phyloP scores from a whole-genome alignment of 495 filamentous ascomycete genomes.

The Penicillium antarcticum region DNA sequence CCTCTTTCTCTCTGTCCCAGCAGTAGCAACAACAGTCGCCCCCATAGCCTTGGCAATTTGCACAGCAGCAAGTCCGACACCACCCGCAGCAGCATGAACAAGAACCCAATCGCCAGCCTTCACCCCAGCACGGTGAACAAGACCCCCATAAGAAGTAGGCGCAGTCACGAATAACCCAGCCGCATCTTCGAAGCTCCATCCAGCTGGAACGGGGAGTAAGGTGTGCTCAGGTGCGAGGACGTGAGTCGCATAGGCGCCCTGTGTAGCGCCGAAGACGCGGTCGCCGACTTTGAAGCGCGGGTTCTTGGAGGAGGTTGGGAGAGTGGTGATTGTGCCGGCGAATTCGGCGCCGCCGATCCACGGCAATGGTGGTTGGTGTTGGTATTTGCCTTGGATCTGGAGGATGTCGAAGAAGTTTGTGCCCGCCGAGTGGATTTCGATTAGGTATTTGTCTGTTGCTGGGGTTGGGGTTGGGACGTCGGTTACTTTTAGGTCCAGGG shows the following conservation, averaged over 20 bases:
- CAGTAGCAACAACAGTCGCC: slow-evolving; percentile 86
- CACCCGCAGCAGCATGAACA: slow-evolving; percentile 89
- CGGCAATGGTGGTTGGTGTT: slow-evolving; percentile 68
- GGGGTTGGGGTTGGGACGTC: slow-evolving; percentile 71
- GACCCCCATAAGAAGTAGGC: slow-evolving; percentile 82
- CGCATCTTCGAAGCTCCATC: slow-evolving; percentile 81
- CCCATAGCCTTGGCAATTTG: slow-evolving; percentile 91
- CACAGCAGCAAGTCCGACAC: slow-evolving; percentile 87
- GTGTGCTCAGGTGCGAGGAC: slow-evolving; percentile 61
- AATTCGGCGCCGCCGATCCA: slow-evolving; percentile 90
- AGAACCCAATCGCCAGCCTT: slow-evolving; percentile 82
- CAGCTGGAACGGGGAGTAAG: slow-evolving; percentile 69
- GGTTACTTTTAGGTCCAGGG: slow-evolving; percentile 71
- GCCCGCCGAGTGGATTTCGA: slow-evolving; percentile 82
- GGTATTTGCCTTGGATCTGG: slow-evolving; percentile 79
- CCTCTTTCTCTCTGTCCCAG: slow-evolving; percentile 72
- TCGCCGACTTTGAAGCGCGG: slow-evolving; percentile 70
- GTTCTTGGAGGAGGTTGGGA: slow-evolving; percentile 47
- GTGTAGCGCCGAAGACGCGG: slow-evolving; percentile 79
- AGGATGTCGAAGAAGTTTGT: slow-evolving; percentile 96
- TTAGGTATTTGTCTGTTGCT: slow-evolving; percentile 70
- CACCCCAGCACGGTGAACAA: slow-evolving; percentile 74
- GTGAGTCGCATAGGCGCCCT: slow-evolving; percentile 83
- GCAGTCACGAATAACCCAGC: slow-evolving; percentile 89
- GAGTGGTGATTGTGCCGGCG: slow-evolving; percentile 68